Conservation (phyloP, 495 filamentous ascomycete species). For the Pseudotulostoma volvatum region DNA sequence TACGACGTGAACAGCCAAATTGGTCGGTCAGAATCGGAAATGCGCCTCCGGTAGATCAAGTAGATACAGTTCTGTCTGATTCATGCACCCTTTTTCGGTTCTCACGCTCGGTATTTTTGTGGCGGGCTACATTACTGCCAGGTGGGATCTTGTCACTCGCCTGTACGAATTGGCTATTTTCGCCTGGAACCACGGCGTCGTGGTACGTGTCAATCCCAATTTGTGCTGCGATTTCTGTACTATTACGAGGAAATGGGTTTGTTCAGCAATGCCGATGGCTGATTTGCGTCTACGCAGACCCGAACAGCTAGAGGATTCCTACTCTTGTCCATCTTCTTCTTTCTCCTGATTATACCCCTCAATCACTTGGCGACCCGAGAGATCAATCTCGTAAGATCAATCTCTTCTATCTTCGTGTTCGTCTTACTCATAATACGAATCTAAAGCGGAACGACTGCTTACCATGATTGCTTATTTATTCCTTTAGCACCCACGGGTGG, state of each 20-base stretch:
- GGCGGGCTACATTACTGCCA: conserved; percentile 96
- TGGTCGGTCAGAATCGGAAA: background rate
- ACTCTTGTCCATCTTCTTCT: conserved; percentile 59
- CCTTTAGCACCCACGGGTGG: conserved; percentile 66
- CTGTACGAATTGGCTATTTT: conserved; percentile 93
- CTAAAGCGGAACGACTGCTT: background rate
- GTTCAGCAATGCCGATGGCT: too few relatives aligned
- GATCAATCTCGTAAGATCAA: conserved; percentile 38
- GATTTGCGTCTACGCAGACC: conserved; percentile 23
- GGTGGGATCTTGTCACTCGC: conserved; percentile 93
- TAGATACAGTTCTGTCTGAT: conserved; percentile 13
- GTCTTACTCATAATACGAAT: background rate
- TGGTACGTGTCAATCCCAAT: conserved; percentile 42
- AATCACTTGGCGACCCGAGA: conserved; percentile 56
- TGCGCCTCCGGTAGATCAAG: background rate
- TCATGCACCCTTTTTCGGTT: conserved; percentile 93
- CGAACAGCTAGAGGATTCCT: conserved; percentile 60
- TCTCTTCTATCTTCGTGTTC: background rate
- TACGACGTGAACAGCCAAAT: too few relatives aligned
- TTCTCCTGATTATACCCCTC: conserved; percentile 56
- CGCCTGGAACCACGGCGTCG: conserved; percentile 96
- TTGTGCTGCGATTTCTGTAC: too few relatives aligned
- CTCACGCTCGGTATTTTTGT: conserved; percentile 94
- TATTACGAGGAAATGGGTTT: too few relatives aligned
- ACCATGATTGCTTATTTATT: conserved; percentile 2